Percentiles rank a stretch among this genome's conserved stretches.
These are phyloP conservation scores for Botrytis elliptica DNA, from an alignment of 2,329 filamentous ascomycete genomes.

Conservation along the genomic window DNA sequence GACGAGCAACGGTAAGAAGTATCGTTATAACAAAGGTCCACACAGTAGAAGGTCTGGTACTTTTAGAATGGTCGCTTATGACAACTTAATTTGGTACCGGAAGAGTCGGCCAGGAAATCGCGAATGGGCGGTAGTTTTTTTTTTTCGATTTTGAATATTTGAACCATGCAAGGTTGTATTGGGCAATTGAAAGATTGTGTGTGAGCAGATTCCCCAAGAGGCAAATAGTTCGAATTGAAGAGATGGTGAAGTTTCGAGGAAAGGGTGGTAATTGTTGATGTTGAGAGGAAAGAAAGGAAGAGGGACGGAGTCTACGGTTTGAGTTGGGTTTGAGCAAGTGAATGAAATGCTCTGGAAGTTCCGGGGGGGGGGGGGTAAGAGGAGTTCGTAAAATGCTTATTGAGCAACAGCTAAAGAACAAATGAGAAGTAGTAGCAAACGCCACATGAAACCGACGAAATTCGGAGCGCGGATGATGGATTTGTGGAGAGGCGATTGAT, in stretches of 20 bases:
- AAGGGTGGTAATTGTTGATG: neutral
- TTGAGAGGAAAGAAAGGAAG: conserved; percentile 6
- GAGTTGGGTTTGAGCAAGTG: neutral
- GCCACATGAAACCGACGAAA: conserved; percentile 19
- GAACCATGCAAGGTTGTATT: conserved; percentile 13
- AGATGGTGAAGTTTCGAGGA: neutral
- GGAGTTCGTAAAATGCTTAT: conserved; percentile 19
- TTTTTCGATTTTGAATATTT: neutral
- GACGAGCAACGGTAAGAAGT: conserved; percentile 12
- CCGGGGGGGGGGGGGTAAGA: conserved; percentile 6
- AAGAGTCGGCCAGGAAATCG: conserved; percentile 22
- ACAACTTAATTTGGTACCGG: conserved; percentile 21
- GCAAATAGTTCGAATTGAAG: too few relatives aligned
- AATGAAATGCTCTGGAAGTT: conserved; percentile 5
- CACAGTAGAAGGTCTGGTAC: conserved; percentile 15
- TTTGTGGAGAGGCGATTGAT: neutral
- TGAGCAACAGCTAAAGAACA: conserved; percentile 8
- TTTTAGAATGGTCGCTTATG: conserved; percentile 22
- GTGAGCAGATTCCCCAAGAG: neutral
- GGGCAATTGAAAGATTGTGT: conserved; percentile 2
- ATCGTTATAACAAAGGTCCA: conserved; percentile 14
- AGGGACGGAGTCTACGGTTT: conserved; percentile 4
- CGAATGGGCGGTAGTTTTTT: conserved; percentile 5
- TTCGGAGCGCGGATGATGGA: conserved; percentile 5
- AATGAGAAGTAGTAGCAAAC: conserved; percentile 12